Percentiles rank a stretch among this genome's conserved stretches.
Evolutionary conservation across 441 rosid genomes (phyloP).

Genomic region (Eruca vesicaria): DNA sequence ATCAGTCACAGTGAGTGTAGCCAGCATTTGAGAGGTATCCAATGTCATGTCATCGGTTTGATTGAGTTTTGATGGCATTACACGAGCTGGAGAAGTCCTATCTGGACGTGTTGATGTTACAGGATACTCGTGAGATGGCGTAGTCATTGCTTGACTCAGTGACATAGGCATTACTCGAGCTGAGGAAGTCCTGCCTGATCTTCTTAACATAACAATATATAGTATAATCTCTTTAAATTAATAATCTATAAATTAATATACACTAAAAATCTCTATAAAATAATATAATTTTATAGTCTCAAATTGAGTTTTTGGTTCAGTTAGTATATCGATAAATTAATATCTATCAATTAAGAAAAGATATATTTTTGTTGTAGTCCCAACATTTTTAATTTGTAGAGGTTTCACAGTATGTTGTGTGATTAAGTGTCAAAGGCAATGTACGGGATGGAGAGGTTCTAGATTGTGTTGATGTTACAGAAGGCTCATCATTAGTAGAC

Average conservation of each 20-base stretch:
- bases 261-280: no score
- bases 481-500: constrained; percentile 26
- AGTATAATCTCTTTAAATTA: no score
- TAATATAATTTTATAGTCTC: no score
- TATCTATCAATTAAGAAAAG: no score
- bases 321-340: no score
- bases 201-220: background rate
- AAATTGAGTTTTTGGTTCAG: no score
- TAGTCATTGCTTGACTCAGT: no score
- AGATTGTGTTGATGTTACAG: constrained; percentile 9
- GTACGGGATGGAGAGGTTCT: constrained; percentile 18
- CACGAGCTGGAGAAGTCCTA: background rate
- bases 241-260: no score
- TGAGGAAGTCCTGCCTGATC: background rate
- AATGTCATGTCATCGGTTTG: background rate
- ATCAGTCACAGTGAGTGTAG: background rate
- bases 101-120: background rate
- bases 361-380: no score
- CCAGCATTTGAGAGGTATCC: background rate
- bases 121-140: background rate
- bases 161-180: background rate
- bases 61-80: background rate
- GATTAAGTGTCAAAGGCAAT: constrained; percentile 10
- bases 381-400: no score
- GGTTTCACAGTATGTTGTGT: background rate